Base-by-base conservation (phyloP, 441 rosid species). In the Hura crepitans region DNA sequence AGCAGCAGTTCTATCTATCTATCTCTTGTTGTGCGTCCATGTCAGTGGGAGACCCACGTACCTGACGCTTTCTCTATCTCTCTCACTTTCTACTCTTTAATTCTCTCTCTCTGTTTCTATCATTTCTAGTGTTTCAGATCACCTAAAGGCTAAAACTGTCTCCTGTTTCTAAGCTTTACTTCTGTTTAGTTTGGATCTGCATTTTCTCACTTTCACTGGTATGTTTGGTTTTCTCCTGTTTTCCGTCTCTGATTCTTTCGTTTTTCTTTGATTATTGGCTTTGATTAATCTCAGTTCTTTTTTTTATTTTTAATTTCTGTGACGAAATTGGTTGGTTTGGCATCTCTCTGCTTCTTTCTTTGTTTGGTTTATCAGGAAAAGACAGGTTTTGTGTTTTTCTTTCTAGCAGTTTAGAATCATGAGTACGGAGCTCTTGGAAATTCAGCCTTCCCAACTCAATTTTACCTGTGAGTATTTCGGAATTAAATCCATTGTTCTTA, bases 361-460 rank as follows among this genome's bases (percentile, higher is more conserved):
- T n/a, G n/a, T 11, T 11, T 62, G 18, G 28, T 58, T 14, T 0
- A 13, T 47, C 49, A 0, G 17, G n/a, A n/a, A n/a, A n/a, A n/a
- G n/a, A n/a, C n/a, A n/a, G n/a, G n/a, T n/a, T n/a, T 22, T 49
- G 6, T 0, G 59, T 68, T 58, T 23, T 0, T 17, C 35, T 50
- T 2, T 25, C 14, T 12, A 6, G n/a, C 56, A 5, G 2, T 65
- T 42, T 0, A 27, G 58, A 73, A 65, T 46, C 60, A 78, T 78
- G 79, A 15, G 76, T 43, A 62, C 58, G 25, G 80, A 82, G 72
- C 79, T 86, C 20, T 33, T 86, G 82, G 73, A 78, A 65, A 80
- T 84, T 69, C 81, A 75, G 14, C 88, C 85, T n/a, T 75, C 43
- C 17, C 80, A 84, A 74, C 80, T 84, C 78, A 75, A 60, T 47